These are phyloP conservation scores for Ophiocordyceps australis DNA, from an alignment of 2,329 filamentous ascomycete genomes.

Conservation along the genomic window DNA sequence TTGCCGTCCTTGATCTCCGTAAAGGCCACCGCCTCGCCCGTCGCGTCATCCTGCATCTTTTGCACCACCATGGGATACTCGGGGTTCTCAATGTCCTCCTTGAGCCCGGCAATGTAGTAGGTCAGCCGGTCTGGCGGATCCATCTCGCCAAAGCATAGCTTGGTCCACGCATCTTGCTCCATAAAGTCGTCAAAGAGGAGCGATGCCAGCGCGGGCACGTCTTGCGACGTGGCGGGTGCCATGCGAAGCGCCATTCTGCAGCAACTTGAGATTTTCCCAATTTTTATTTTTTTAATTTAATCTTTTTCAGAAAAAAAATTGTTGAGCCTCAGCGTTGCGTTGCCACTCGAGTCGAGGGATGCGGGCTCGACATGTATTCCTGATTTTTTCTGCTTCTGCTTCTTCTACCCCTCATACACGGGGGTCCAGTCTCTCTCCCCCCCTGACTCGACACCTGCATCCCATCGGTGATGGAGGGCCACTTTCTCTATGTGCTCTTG, in stretches of 20 bases:
- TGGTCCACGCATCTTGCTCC: conserved; percentile 1
- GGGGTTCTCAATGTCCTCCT: conserved; percentile 1
- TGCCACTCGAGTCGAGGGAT: too few relatives aligned
- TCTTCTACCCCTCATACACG: too few relatives aligned
- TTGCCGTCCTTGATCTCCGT: background rate
- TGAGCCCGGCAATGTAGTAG: background rate
- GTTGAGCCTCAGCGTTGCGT: too few relatives aligned
- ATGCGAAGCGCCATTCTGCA: background rate
- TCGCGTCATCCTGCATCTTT: background rate
- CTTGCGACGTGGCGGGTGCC: background rate
- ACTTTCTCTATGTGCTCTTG: too few relatives aligned
- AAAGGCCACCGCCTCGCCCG: background rate
- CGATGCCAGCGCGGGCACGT: background rate
- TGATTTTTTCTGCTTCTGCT: too few relatives aligned
- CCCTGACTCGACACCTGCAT: too few relatives aligned
- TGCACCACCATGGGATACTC: background rate
- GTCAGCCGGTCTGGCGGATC: background rate
- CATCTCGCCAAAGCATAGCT: background rate
- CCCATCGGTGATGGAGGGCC: too few relatives aligned
- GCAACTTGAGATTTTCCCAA: background rate
- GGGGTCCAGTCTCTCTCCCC: too few relatives aligned
- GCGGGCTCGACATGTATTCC: too few relatives aligned
- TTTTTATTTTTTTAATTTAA: background rate
- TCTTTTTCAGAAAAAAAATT: background rate
- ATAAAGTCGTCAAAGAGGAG: conserved; percentile 1